phyloP scores from a whole-genome alignment of 345 rosid genomes.

The Salix purpurea region DNA sequence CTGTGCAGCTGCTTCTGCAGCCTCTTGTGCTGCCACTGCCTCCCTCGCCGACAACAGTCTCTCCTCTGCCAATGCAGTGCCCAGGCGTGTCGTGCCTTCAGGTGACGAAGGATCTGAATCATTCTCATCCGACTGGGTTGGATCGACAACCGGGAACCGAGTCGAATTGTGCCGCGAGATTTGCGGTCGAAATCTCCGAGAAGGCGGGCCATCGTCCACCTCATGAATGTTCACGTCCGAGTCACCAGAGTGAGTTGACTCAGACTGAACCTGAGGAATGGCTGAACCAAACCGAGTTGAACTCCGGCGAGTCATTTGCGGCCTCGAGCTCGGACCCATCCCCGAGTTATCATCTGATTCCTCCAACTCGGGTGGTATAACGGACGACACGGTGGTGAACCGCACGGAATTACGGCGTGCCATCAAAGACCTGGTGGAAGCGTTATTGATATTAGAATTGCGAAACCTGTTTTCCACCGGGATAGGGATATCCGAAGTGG shows the following conservation, averaged over 20 bases:
- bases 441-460: background rate
- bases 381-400: slow-evolving; percentile 21
- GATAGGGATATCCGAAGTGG: slow-evolving; percentile 53
- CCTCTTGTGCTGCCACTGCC: slow-evolving; percentile 73
- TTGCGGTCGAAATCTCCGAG: slow-evolving; percentile 46
- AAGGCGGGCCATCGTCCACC: slow-evolving; percentile 27
- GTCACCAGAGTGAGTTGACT: slow-evolving; percentile 28
- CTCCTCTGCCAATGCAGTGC: slow-evolving; percentile 52
- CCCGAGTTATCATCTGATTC: background rate
- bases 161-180: slow-evolving; percentile 48
- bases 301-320: slow-evolving; percentile 45
- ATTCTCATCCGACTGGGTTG: slow-evolving; percentile 3
- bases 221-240: slow-evolving; percentile 15
- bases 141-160: slow-evolving; percentile 6
- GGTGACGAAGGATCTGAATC: slow-evolving; percentile 33
- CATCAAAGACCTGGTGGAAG: slow-evolving; percentile 24
- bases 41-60: slow-evolving; percentile 71
- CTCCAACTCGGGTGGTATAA: slow-evolving; percentile 8
- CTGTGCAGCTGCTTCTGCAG: slow-evolving; percentile 37
- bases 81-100: slow-evolving; percentile 33
- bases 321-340: slow-evolving; percentile 9
- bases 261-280: slow-evolving; percentile 5
- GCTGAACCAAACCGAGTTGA: slow-evolving; percentile 41
- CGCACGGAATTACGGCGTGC: slow-evolving; percentile 23
- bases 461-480: slow-evolving; percentile 1